A percentile compares a stretch with the other conserved stretches of the same genome.
phyloP scores from a whole-genome alignment of 371 early-diverging fungal species.

The Mucor lusitanicus region DNA sequence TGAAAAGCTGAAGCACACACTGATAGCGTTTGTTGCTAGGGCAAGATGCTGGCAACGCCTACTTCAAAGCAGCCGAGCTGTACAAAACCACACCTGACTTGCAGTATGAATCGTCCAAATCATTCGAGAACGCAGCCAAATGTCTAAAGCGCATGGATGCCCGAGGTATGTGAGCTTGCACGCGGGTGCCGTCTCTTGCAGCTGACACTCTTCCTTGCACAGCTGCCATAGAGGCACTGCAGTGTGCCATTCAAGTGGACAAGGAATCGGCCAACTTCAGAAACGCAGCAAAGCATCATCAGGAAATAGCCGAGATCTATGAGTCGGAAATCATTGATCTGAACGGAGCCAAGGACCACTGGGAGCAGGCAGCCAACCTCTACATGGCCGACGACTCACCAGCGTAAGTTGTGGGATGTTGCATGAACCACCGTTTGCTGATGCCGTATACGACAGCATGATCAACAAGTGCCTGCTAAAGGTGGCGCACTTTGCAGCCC shows the following conservation, averaged over 20 bases:
- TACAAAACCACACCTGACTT: slow-evolving; percentile 65
- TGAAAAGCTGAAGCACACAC: not conserved
- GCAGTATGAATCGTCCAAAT: slow-evolving; percentile 80
- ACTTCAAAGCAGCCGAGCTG: slow-evolving; percentile 75
- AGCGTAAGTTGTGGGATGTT: slow-evolving; percentile 60
- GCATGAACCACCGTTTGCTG: not conserved
- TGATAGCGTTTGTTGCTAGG: slow-evolving; percentile 45
- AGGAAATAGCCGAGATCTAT: slow-evolving; percentile 92
- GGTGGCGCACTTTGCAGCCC: slow-evolving; percentile 90
- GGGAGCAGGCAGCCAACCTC: slow-evolving; percentile 90
- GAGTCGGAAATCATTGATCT: slow-evolving; percentile 85
- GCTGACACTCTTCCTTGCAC: not conserved
- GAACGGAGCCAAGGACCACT: slow-evolving; percentile 82
- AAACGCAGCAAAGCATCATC: slow-evolving; percentile 89
- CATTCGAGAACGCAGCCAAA: slow-evolving; percentile 86
- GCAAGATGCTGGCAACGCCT: slow-evolving; percentile 93
- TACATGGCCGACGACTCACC: slow-evolving; percentile 87
- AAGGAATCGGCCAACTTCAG: slow-evolving; percentile 87
- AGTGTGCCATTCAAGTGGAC: slow-evolving; percentile 77
- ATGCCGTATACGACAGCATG: slow-evolving; percentile 23
- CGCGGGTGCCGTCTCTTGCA: not conserved
- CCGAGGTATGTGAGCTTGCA: slow-evolving; percentile 55
- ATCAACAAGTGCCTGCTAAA: slow-evolving; percentile 89
- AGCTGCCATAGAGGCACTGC: slow-evolving; percentile 78
- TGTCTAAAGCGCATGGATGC: slow-evolving; percentile 83